Conservation (phyloP, 257 asterid species). For the Osmanthus fragrans region DNA sequence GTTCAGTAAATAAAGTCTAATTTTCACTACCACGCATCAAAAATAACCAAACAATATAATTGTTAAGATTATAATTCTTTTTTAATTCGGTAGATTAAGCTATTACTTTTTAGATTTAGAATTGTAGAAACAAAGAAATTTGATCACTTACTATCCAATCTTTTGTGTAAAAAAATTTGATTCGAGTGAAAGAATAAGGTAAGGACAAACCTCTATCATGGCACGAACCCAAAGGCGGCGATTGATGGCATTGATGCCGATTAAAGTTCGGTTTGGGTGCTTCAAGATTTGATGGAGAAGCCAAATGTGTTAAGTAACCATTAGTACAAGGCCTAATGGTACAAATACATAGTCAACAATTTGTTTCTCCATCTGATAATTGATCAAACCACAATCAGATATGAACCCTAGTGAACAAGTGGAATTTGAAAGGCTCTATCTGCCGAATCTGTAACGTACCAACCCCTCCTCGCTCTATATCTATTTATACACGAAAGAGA, state of each 20-base stretch:
- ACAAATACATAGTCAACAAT: constrained; percentile 70
- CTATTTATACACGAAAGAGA: too few species aligned
- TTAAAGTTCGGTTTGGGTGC: constrained; percentile 68
- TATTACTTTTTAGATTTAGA: too few species aligned
- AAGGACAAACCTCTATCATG: constrained; percentile 77
- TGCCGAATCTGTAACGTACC: background rate
- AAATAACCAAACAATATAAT: too few species aligned
- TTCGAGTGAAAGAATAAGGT: background rate
- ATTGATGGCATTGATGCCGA: constrained; percentile 85
- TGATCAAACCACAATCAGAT: background rate
- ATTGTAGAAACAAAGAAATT: background rate
- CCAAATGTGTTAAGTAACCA: constrained; percentile 78
- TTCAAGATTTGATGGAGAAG: constrained; percentile 63
- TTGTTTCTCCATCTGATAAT: constrained; percentile 46
- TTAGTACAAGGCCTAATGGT: constrained; percentile 57
- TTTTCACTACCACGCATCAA: too few species aligned
- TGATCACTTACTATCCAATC: too few species aligned
- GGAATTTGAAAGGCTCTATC: background rate
- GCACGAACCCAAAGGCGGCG: constrained; percentile 92
- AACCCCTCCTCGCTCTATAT: too few species aligned
- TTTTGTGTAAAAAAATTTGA: background rate
- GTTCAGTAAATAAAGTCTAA: too few species aligned
- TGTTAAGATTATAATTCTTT: too few species aligned
- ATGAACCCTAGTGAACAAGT: background rate
- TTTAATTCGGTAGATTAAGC: too few species aligned